Conservation (phyloP, 306 rosid species). For the Oemleria cerasiformis region DNA sequence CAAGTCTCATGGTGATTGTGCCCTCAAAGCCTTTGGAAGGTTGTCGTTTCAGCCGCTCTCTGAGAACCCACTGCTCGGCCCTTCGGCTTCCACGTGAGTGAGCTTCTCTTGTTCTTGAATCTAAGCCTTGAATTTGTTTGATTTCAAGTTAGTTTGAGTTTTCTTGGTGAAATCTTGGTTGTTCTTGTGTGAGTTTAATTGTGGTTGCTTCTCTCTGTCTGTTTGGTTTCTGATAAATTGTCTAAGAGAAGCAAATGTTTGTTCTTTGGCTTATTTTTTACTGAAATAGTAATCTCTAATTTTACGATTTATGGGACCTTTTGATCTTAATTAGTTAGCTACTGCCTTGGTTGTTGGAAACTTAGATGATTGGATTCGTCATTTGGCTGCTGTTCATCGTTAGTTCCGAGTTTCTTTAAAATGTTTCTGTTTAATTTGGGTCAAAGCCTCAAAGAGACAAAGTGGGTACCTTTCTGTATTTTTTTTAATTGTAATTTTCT, state of each 20-base stretch:
- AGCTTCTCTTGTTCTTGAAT: slow-evolving; percentile 8
- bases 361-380: too few species aligned
- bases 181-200: slow-evolving; percentile 1
- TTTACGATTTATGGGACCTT: slow-evolving; percentile 2
- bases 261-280: not conserved
- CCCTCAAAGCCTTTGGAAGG: slow-evolving; percentile 56
- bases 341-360: not conserved
- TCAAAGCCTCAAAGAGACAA: too few species aligned
- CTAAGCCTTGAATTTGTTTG: not conserved
- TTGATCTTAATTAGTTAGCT: not conserved
- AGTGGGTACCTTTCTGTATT: too few species aligned
- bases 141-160: slow-evolving; percentile 5
- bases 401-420: too few species aligned
- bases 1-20: slow-evolving; percentile 68
- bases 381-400: not conserved
- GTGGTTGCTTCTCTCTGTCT: not conserved
- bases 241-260: not conserved
- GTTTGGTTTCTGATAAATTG: not conserved
- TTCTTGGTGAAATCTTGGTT: not conserved
- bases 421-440: too few species aligned
- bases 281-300: not conserved
- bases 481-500: too few species aligned
- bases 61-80: slow-evolving; percentile 88
- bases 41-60: slow-evolving; percentile 79
- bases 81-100: slow-evolving; percentile 90